Evolutionary conservation across 257 asterid genomes (phyloP), one percentile per base, ranked within the genome.

Genomic region (Datura wrightii): DNA sequence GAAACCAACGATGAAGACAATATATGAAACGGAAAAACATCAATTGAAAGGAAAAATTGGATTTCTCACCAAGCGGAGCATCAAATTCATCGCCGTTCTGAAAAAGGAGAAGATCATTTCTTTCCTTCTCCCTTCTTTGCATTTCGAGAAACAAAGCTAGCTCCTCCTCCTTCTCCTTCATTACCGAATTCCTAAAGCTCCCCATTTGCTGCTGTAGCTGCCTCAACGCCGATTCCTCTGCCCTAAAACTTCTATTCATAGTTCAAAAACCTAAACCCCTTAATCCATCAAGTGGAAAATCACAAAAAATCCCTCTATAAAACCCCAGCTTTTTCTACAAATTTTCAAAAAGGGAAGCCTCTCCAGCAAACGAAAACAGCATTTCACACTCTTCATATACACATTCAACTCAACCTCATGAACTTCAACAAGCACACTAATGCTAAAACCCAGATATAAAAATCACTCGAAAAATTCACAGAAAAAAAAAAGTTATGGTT

Each of bases 141-240:
- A 83, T 83, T 83, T 83, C 85, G 24, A 66, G 48, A 72, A 83
- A 83, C 66, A 83, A 83, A 41, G 69, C 80, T 83, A 83, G 5
- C 10, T 83, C 85, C 46, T 83, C 85, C 10, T 83, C 85, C 54
- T 83, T 83, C 69, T 83, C 85, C 85, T 31, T 82, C 85, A 82
- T 66, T 55, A 82, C 79, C 5, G 85, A 46, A 59, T 83, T 66
- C 54, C 80, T 50, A 2, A 18, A 72, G 56, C 42, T 67, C 18
- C 80, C 69, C 67, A 83, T 83, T 52, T 74, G 11, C 41, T 74
- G 60, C 9, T 48, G 42, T 16, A 74, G 11, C 24, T 74, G 24
- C 44, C 44, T 74, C 36, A 74, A 11, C n/a, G 81, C 60, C 60
- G 60, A 15, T 82, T 71, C 62, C 50, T 62, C 52, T 56, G 36